These are phyloP conservation scores for Citrullus mucosospermus DNA, from an alignment of 306 rosid species.

Conservation along the genomic window DNA sequence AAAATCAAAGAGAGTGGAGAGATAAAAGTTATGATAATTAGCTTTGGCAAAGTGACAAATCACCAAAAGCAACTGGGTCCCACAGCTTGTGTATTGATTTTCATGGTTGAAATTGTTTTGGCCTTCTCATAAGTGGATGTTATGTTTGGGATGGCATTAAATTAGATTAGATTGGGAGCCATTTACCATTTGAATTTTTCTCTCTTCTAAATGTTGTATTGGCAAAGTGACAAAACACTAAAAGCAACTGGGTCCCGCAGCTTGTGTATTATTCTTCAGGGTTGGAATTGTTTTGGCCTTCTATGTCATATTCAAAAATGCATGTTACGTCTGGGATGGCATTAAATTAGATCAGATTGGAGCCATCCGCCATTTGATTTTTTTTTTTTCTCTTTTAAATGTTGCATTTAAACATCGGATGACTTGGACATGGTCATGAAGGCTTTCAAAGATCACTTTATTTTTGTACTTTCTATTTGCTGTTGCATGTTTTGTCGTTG, in stretches of 20 bases:
- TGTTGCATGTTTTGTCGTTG: background rate
- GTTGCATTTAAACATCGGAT: background rate
- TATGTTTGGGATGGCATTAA: background rate
- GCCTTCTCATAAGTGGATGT: background rate
- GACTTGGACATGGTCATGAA: background rate
- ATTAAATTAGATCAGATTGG: background rate
- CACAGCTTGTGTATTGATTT: background rate
- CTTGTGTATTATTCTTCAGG: too few species aligned
- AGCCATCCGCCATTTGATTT: background rate
- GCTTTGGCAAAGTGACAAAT: constrained; percentile 2
- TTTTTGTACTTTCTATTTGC: background rate
- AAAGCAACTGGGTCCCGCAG: too few species aligned
- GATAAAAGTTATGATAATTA: constrained; percentile 6
- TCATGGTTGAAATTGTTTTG: background rate
- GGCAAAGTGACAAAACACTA: too few species aligned
- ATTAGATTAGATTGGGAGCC: background rate
- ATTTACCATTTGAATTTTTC: too few species aligned
- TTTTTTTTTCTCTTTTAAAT: background rate
- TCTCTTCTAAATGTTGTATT: background rate
- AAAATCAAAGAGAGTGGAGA: background rate
- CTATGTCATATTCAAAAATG: background rate
- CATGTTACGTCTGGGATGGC: background rate
- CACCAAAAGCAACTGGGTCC: constrained; percentile 5
- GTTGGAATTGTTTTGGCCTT: background rate
- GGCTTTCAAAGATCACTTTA: background rate